Evolutionary conservation across 2,329 filamentous ascomycete species (phyloP).

Genomic region (Clarireedia homoeocarpa): DNA sequence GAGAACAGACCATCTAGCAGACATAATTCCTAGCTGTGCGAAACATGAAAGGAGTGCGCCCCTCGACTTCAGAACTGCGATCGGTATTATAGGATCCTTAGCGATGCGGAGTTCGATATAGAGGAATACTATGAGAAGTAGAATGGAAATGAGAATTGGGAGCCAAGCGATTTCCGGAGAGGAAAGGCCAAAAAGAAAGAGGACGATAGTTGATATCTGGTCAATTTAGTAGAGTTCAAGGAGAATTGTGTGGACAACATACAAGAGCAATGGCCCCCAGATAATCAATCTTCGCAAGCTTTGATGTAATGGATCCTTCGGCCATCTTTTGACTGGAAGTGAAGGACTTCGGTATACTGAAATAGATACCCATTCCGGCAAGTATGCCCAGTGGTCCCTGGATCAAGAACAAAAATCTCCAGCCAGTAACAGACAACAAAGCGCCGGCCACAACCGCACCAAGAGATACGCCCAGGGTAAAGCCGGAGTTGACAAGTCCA

Average conservation of each 20-base stretch:
- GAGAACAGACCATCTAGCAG: conserved; percentile 69
- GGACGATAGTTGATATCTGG: conserved; percentile 56
- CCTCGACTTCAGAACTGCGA: conserved; percentile 60
- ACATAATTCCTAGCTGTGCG: conserved; percentile 70
- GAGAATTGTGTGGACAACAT: conserved; percentile 22
- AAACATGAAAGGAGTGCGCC: conserved; percentile 67
- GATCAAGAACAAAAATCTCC: conserved; percentile 66
- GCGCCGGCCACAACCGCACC: conserved; percentile 65
- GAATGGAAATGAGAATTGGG: conserved; percentile 52
- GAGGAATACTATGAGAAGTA: conserved; percentile 45
- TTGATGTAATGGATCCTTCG: conserved; percentile 38
- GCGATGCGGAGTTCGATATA: conserved; percentile 57
- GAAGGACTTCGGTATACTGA: conserved; percentile 52
- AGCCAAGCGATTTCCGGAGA: conserved; percentile 52
- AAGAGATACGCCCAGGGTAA: conserved; percentile 62
- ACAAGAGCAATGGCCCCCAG: conserved; percentile 61
- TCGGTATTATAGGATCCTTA: conserved; percentile 65
- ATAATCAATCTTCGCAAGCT: conserved; percentile 65
- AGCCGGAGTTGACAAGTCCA: conserved; percentile 64
- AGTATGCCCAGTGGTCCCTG: conserved; percentile 59
- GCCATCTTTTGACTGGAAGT: conserved; percentile 28
- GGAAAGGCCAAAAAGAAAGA: conserved; percentile 64
- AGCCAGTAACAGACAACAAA: conserved; percentile 55
- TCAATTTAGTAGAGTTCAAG: conserved; percentile 13
- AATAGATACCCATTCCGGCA: conserved; percentile 53